Evolutionary conservation across 2,329 filamentous ascomycete species (phyloP), one percentile per base, ranked within the genome.

Genomic region (Fusarium burgessii): DNA sequence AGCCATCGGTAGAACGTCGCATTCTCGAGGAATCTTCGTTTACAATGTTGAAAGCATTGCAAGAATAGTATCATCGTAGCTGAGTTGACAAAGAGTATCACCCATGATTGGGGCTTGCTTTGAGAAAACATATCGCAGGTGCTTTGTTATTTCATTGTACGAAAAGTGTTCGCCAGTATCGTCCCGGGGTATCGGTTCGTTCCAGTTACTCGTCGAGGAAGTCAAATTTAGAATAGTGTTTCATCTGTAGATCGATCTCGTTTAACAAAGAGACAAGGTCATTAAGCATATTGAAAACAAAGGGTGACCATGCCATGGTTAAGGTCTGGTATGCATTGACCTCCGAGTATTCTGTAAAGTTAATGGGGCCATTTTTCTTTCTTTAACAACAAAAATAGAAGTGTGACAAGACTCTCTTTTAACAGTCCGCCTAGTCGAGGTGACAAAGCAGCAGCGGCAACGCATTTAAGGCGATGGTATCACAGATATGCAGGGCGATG

Each of bases 381-480:
- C 68, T 70, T 72, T 72, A 55, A 49, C 27, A 29, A 33, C 43
- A 27, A 56, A 70, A 72, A 72, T 72, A 66, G 64, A 62, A 52
- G 25, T 47, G 32, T 13, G 46, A 33, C 32, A 38, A 51, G 43
- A 63, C 27, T 43, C 41, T 13, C 35, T 32, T 23, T 20, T 17
- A 47, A 20, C 43, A 38, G n/a, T 7, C 15, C 40, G 38, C 17
- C 27, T 27, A 17, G 27, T 42, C 27, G 38, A n/a, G 13, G 41
- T 38, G 49, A 54, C 55, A 51, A 61, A 60, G 55, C 58, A 72
- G 73, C 58, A 68, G 66, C 41, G 61, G 58, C 63, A 55, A 50
- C 51, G 61, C 57, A 71, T 74, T 73, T 75, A 75, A 67, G 67
- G 56, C 52, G 58, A 61, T 52, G 57, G 65, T 62, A 63, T 68